These are phyloP conservation scores for Onygena corvina DNA, from an alignment of 2,329 filamentous ascomycete species.

Conservation along the genomic window DNA sequence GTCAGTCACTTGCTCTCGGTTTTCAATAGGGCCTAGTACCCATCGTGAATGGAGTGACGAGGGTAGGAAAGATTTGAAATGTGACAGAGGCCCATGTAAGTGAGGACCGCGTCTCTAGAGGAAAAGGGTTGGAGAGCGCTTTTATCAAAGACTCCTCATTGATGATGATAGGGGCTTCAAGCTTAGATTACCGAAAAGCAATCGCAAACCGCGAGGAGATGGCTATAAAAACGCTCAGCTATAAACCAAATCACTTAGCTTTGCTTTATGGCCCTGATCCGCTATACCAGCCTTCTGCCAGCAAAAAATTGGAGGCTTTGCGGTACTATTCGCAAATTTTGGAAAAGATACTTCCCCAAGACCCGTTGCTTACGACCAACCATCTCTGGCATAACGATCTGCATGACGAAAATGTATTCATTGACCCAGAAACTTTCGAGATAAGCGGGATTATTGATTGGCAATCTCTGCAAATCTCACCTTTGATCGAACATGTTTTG, in stretches of 20 bases:
- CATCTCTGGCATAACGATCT: slow-evolving; percentile 24
- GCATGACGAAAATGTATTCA: slow-evolving; percentile 24
- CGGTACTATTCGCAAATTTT: slow-evolving; percentile 15
- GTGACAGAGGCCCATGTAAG: slow-evolving; percentile 11
- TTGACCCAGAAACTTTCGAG: slow-evolving; percentile 21
- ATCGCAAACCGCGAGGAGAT: slow-evolving; percentile 6
- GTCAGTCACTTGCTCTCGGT: slow-evolving; percentile 13
- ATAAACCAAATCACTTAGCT: slow-evolving; percentile 9
- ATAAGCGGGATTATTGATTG: slow-evolving; percentile 26
- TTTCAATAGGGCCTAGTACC: slow-evolving; percentile 21
- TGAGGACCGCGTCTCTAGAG: not conserved
- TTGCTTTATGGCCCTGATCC: slow-evolving; percentile 10
- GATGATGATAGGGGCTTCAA: not conserved
- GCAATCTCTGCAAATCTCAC: slow-evolving; percentile 23
- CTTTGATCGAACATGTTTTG: slow-evolving; percentile 21
- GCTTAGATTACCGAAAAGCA: slow-evolving; percentile 7
- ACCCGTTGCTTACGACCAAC: slow-evolving; percentile 13
- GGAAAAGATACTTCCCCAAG: slow-evolving; percentile 6
- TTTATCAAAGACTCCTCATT: too few species aligned
- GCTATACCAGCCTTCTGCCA: slow-evolving; percentile 18
- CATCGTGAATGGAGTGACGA: slow-evolving; percentile 22
- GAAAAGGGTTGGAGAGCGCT: too few species aligned
- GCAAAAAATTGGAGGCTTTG: slow-evolving; percentile 21
- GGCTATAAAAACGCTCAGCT: not conserved
- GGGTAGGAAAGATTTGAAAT: slow-evolving; percentile 6